Evolutionary conservation across 2,329 filamentous ascomycete species (phyloP).

Genomic region (Teratosphaeria destructans): DNA sequence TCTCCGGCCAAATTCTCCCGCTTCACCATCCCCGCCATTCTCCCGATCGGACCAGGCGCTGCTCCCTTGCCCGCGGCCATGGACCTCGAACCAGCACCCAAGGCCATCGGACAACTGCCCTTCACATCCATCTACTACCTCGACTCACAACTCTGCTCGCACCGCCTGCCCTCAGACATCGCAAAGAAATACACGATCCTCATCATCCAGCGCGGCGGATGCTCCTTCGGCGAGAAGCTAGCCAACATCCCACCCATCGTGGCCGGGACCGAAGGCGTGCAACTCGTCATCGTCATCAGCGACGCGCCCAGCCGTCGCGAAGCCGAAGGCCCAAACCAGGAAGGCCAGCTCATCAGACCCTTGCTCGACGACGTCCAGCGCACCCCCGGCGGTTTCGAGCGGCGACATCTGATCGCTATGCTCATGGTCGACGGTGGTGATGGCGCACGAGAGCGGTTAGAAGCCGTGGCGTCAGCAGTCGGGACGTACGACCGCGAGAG

Average conservation of each 20-base stretch:
- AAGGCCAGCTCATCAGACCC: conserved; percentile 45
- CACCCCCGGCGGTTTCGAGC: conserved; percentile 57
- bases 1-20: conserved; percentile 18
- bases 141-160: conserved; percentile 56
- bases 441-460: conserved; percentile 53
- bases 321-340: conserved; percentile 10
- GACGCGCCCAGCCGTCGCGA: conserved; percentile 38
- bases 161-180: conserved; percentile 41
- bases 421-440: conserved; percentile 67
- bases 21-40: conserved; percentile 37
- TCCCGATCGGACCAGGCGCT: conserved; percentile 52
- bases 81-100: conserved; percentile 36
- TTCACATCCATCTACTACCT: conserved; percentile 51
- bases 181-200: conserved; percentile 60
- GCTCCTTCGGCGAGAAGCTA: conserved; percentile 75
- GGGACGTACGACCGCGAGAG: conserved; percentile 15
- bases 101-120: conserved; percentile 28
- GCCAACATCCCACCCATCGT: conserved; percentile 67
- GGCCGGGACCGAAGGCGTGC: conserved; percentile 41
- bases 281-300: conserved; percentile 71
- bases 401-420: conserved; percentile 67
- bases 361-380: conserved; percentile 65
- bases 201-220: conserved; percentile 70
- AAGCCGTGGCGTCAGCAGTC: conserved; percentile 38
- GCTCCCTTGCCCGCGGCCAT: conserved; percentile 50